These are phyloP conservation scores for Eremothecium cymbalariae DNA, from an alignment of 1,139 yeast genomes.

Conservation along the genomic window DNA sequence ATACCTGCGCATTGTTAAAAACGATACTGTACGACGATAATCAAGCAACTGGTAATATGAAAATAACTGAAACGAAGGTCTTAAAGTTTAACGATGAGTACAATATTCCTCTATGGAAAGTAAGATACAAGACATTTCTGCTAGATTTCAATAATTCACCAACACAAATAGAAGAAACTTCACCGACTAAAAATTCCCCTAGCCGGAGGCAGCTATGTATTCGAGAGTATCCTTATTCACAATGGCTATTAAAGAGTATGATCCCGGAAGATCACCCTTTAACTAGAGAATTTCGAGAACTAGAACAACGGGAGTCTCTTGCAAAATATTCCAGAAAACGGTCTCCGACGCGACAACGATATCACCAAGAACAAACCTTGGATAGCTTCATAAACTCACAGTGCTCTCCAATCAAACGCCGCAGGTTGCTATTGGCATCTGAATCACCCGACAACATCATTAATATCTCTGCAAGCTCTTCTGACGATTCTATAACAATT, in stretches of 20 bases:
- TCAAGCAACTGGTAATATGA: constrained; percentile 8
- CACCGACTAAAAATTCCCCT: constrained; percentile 14
- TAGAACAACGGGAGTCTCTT: constrained; percentile 5
- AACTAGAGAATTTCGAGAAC: constrained; percentile 12
- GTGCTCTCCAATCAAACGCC: constrained; percentile 2
- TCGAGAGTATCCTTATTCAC: constrained; percentile 13
- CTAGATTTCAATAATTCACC: constrained; percentile 7
- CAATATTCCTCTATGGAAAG: constrained; percentile 17
- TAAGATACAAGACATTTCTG: constrained; percentile 22
- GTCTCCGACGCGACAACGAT: constrained; percentile 9
- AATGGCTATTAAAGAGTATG: constrained; percentile 23
- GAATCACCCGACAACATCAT: background rate
- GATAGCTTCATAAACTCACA: constrained; percentile 18
- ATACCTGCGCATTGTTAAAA: constrained; percentile 20
- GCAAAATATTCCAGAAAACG: constrained; percentile 6
- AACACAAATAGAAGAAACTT: background rate
- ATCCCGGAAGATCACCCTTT: constrained; percentile 17
- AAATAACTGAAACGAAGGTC: constrained; percentile 22
- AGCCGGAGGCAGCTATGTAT: constrained; percentile 18
- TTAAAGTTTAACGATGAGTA: constrained; percentile 12
- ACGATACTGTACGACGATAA: constrained; percentile 10
- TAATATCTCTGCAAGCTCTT: background rate
- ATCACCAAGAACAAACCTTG: constrained; percentile 22
- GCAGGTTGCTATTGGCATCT: background rate
- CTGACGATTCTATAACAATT: background rate